Percentiles rank a stretch among this genome's conserved stretches.
Evolutionary conservation across 345 rosid genomes (phyloP).

Genomic region (Passiflora organensis): DNA sequence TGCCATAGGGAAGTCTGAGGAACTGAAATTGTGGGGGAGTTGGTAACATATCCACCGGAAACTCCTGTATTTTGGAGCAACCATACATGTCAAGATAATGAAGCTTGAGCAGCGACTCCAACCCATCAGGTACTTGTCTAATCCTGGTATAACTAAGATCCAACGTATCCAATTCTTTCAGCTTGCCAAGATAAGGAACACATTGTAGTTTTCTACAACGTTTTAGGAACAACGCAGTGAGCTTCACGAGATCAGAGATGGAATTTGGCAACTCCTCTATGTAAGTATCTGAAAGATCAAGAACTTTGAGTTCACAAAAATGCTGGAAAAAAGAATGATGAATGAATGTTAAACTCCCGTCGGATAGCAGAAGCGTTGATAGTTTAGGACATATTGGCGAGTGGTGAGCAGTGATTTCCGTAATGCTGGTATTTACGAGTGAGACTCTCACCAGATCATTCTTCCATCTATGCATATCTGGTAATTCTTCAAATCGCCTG

Average conservation of each 20-base stretch:
- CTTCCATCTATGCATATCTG: slow-evolving; percentile 3
- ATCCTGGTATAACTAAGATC: neutral
- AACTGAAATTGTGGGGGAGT: neutral
- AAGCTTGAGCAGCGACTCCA: slow-evolving; percentile 20
- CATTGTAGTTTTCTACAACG: neutral
- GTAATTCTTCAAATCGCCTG: neutral
- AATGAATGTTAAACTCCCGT: neutral
- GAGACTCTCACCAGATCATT: slow-evolving; percentile 10
- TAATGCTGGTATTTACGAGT: slow-evolving; percentile 6
- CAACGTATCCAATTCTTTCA: slow-evolving; percentile 5
- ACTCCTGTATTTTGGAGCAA: neutral
- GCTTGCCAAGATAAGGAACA: slow-evolving; percentile 13
- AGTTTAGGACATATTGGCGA: neutral
- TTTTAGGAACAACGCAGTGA: slow-evolving; percentile 8
- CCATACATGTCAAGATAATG: slow-evolving; percentile 5
- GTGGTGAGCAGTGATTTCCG: neutral
- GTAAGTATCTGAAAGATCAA: neutral
- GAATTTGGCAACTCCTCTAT: slow-evolving; percentile 8
- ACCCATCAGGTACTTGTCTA: slow-evolving; percentile 12
- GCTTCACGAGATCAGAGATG: slow-evolving; percentile 9
- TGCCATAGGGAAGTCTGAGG: neutral
- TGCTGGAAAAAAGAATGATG: neutral
- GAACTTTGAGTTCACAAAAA: neutral
- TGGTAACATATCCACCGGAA: neutral
- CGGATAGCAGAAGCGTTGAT: neutral